Conservation (phyloP, 768 basidiomycete genomes). For the Tricholoma sp. region DNA sequence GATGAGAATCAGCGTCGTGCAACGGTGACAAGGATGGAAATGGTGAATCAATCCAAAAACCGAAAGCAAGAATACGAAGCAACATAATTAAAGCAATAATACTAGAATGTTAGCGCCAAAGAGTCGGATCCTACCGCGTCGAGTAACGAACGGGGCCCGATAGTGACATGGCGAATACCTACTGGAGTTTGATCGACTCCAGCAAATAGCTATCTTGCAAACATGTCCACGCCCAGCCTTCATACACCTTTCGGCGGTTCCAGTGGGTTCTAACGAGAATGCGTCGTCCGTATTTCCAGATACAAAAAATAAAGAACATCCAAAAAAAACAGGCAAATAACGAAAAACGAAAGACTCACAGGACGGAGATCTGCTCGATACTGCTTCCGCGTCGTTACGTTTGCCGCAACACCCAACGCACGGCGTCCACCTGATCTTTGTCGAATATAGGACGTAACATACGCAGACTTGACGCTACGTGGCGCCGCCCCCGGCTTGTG, state of each 20-base stretch:
- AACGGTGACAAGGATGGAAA: background rate
- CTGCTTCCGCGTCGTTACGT: constrained; percentile 49
- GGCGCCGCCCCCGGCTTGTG: constrained; percentile 60
- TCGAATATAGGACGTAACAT: constrained; percentile 50
- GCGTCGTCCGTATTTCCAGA: constrained; percentile 34
- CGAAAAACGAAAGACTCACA: constrained; percentile 43
- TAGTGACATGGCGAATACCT: constrained; percentile 69
- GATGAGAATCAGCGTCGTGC: constrained; percentile 24
- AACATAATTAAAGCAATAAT: constrained; percentile 12
- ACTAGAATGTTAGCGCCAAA: constrained; percentile 56
- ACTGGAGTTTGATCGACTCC: constrained; percentile 58
- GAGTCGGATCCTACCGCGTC: constrained; percentile 62
- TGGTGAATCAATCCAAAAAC: background rate
- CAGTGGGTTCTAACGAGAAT: constrained; percentile 93
- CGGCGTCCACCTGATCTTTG: constrained; percentile 69
- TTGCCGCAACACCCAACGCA: constrained; percentile 58
- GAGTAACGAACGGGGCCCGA: constrained; percentile 63
- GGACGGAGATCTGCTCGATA: constrained; percentile 76
- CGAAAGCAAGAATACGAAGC: constrained; percentile 10
- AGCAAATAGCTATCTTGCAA: constrained; percentile 64
- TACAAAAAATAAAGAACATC: constrained; percentile 6
- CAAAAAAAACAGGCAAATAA: background rate
- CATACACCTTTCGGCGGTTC: constrained; percentile 58
- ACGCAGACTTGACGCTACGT: constrained; percentile 42
- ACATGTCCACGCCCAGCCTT: constrained; percentile 93